Conservation (phyloP, 2,329 filamentous ascomycete species). For the Colletotrichum paranaense region DNA sequence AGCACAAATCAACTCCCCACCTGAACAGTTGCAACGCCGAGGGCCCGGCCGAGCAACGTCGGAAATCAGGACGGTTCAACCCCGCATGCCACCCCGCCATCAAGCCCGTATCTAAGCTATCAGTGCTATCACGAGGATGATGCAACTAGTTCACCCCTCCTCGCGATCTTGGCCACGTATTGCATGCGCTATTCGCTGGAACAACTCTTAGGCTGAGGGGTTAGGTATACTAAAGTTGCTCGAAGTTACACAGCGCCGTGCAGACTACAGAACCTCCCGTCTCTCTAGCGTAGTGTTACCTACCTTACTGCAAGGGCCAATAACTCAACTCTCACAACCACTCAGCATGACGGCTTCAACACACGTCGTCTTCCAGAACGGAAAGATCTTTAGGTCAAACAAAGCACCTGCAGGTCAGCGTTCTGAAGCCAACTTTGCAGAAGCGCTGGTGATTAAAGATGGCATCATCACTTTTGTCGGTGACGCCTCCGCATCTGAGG, state of each 20-base stretch:
- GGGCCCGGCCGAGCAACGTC: constrained; percentile 22
- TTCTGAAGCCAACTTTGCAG: constrained; percentile 42
- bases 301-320: neutral
- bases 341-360: constrained; percentile 7
- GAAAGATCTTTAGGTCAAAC: constrained; percentile 31
- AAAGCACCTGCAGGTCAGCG: constrained; percentile 11
- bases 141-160: neutral
- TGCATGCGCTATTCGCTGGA: neutral
- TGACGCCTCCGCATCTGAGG: constrained; percentile 39
- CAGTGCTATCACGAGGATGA: constrained; percentile 20
- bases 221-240: no score
- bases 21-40: constrained; percentile 21
- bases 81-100: constrained; percentile 17
- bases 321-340: neutral
- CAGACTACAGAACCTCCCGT: neutral
- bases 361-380: constrained; percentile 23
- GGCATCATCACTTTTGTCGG: constrained; percentile 49
- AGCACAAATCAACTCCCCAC: constrained; percentile 1
- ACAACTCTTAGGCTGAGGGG: neutral
- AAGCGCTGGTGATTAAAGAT: constrained; percentile 48
- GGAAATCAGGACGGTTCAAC: constrained; percentile 1
- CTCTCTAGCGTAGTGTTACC: no score
- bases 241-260: neutral
- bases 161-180: neutral
- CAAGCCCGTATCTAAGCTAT: constrained; percentile 14